Base-by-base conservation (phyloP, 108 stramenopile species). In the Conticribra weissflogii region DNA sequence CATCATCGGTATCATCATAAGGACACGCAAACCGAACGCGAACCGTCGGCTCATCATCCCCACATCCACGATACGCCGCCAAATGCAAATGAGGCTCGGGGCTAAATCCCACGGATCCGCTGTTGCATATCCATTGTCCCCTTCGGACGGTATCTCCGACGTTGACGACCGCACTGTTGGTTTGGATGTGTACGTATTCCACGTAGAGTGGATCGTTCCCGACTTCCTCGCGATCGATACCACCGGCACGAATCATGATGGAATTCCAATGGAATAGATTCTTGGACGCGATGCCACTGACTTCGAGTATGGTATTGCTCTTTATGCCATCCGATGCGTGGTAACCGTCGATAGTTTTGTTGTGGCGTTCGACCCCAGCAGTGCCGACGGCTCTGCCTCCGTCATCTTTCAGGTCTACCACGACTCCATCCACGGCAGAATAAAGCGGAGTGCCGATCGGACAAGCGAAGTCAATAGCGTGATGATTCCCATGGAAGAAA, bases 211-310 rank as follows among this genome's bases (percentile, higher is more conserved):
- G 82, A 32, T 78, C 83, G 44, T 46, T 61, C 18, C 54, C 41
- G 2, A 21, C 45, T 14, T 32, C 18, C 2, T 71, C 34, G 3
- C 25, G 50, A 28, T 51, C 56, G 17, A n/a, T 47, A 3, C 51
- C 66, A 54, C 83, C 72, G 23, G 83, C 44, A 36, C 81, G 69
- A 9, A 96, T 64, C 70, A 90, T 55, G 57, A 96, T 84, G 24
- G 88, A 89, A 50, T 96, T 96, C 92, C 95, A 96, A 44, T 79
- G 50, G 52, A 90, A 96, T 22, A 93, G 64, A 68, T 96, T 96
- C 2, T 76, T 74, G 1, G 87, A 90, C 19, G 87, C 90, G 48
- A 96, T 85, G n/a, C 95, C 95, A 31, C 84, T 87, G 19, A 93
- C 66, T 71, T 74, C 66, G 3, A 72, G 66, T 29, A 83, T 81